These are phyloP conservation scores for Cladosporium austrohemisphaericum DNA, from an alignment of 2,329 filamentous ascomycete species.

Conservation along the genomic window DNA sequence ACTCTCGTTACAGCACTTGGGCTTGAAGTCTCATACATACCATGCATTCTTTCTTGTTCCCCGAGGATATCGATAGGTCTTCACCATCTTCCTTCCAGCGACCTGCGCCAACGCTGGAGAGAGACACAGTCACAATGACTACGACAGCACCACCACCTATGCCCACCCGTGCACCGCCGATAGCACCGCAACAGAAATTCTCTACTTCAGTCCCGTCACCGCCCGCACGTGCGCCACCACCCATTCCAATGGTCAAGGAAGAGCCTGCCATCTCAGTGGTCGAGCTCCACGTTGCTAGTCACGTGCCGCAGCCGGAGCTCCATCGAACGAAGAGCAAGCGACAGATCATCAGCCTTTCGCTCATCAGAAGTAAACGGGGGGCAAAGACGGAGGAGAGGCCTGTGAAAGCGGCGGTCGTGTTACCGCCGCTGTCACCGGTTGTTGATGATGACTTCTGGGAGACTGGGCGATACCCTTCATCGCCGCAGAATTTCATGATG, in stretches of 20 bases:
- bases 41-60: slow-evolving; percentile 11
- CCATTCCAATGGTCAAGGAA: background rate
- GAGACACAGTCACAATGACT: background rate
- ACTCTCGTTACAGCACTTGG: background rate
- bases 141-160: background rate
- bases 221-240: background rate
- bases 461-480: slow-evolving; percentile 2
- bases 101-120: background rate
- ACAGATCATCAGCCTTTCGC: background rate
- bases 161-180: background rate
- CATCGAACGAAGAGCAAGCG: background rate
- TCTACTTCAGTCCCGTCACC: background rate
- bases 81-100: background rate
- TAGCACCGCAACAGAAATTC: background rate
- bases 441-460: slow-evolving; percentile 11
- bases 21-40: background rate
- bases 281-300: background rate
- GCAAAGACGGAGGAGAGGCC: background rate
- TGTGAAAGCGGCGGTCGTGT: background rate
- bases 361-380: background rate
- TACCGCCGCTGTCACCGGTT: slow-evolving; percentile 4
- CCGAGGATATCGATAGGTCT: background rate
- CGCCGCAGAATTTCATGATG: background rate
- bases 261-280: background rate
- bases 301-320: background rate